Base-by-base conservation (phyloP, 1,284 basidiomycete genomes). In the Ganoderma multipileum region DNA sequence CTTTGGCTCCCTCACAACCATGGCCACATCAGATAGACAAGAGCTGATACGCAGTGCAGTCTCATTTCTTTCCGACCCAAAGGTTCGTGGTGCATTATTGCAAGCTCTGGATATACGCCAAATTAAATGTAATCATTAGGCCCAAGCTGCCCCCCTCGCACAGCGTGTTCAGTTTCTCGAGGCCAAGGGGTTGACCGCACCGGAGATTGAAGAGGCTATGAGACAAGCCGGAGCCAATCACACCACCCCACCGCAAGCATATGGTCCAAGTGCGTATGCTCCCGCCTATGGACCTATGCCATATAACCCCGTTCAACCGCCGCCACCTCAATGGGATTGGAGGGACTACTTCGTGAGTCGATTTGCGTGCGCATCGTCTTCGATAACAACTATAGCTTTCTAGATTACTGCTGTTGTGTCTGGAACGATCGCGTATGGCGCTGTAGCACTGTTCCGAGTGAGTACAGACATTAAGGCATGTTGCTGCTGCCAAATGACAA, bases 351-450 rank as follows among this genome's bases (percentile, higher is more conserved):
- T 98, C 80, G 95, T 96, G 77, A 79, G 94, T 82, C 7, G 47
- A 38, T 42, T 7, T n/a, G 0, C 28, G 3, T 47, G 30, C n/a
- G 8, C 61, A 3, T 33, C 20, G 28, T 28, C 16, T 26, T 20
- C n/a, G 14, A 30, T n/a, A 28, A 41, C 12, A 9, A 38, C 42
- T 14, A 50, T 14, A 33, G 50, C 65, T 54, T 2, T 5, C 61
- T 76, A 97, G 95, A 98, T 99, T 77, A 96, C 97, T 82, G 92
- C 94, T 16, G 93, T 99, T 44, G 86, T 99, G 5, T 96, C 96
- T 54, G 96, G 97, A 3, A 90, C 92, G 2, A 83, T 97, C 14
- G 89, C 92, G n/a, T 98, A 96, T 79, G 94, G 96, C 23, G 89
- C 95, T n/a, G 85, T 92, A 33, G 86, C 95, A 2, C 81, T 99